These are phyloP conservation scores for Scheffersomyces insectosa DNA, from an alignment of 1,139 yeast species.

Conservation along the genomic window DNA sequence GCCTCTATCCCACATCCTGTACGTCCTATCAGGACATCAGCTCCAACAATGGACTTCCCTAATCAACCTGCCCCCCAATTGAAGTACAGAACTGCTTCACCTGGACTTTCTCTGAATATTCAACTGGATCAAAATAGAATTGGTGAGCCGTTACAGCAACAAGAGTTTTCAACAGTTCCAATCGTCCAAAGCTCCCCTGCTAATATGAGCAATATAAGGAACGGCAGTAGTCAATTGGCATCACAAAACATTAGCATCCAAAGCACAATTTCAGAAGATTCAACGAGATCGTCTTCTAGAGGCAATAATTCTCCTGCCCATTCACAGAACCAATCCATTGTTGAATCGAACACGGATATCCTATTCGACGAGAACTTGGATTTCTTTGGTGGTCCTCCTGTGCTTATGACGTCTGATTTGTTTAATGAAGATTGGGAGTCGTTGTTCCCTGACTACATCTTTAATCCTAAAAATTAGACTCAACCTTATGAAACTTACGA, in stretches of 20 bases:
- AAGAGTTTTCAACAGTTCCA: background rate
- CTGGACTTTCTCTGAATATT: no score
- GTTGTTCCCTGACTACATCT: conserved; percentile 44
- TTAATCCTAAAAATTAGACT: conserved; percentile 11
- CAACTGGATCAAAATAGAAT: no score
- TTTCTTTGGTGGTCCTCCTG: conserved; percentile 55
- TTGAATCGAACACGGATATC: conserved; percentile 22
- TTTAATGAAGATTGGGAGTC: conserved; percentile 54
- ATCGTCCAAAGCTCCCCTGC: background rate
- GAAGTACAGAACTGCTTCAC: no score
- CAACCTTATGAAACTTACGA: no score
- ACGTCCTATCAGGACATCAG: background rate
- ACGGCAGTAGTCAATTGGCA: background rate
- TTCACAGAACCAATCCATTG: conserved; percentile 10
- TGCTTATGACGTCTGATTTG: conserved; percentile 52
- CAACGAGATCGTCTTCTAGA: background rate
- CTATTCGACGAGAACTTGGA: conserved; percentile 31
- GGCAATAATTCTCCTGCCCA: background rate
- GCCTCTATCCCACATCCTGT: background rate
- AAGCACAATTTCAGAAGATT: background rate
- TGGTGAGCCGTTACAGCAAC: background rate
- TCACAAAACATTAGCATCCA: background rate
- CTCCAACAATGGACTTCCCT: no score
- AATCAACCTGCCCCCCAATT: no score
- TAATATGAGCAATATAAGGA: background rate